A percentile compares a stretch with the other conserved stretches of the same genome.
Evolutionary conservation across 2,329 filamentous ascomycete genomes (phyloP).

Genomic region (Neurospora sp.): DNA sequence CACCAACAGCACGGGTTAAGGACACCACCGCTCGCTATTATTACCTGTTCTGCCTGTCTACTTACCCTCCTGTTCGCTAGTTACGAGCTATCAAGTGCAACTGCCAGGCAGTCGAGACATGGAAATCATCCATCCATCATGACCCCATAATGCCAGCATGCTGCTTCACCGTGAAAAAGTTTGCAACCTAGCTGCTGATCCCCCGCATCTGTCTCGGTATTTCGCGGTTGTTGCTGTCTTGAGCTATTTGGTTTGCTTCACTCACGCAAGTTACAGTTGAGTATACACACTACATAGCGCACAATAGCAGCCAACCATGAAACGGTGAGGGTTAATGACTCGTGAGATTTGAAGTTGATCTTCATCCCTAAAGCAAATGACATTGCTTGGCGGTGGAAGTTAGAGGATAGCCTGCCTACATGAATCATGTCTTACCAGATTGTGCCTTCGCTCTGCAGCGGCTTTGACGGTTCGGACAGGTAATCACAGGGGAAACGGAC

Average conservation of each 20-base stretch:
- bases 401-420: neutral
- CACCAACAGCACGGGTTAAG: neutral
- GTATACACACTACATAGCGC: neutral
- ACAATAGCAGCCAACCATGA: neutral
- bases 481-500: neutral
- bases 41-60: neutral
- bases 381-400: neutral
- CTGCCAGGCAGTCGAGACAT: neutral
- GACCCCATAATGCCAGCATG: neutral
- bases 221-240: neutral
- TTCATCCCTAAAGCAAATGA: neutral
- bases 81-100: neutral
- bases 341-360: neutral
- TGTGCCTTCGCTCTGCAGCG: neutral
- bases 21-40: neutral
- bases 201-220: neutral
- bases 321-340: neutral
- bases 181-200: neutral
- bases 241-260: neutral
- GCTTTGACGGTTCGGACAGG: neutral
- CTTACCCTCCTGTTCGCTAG: neutral
- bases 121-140: neutral
- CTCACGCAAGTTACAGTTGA: neutral
- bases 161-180: neutral
- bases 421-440: neutral